Base-by-base conservation (phyloP, 2,329 filamentous ascomycete genomes). In the Salinomyces thailandicus region DNA sequence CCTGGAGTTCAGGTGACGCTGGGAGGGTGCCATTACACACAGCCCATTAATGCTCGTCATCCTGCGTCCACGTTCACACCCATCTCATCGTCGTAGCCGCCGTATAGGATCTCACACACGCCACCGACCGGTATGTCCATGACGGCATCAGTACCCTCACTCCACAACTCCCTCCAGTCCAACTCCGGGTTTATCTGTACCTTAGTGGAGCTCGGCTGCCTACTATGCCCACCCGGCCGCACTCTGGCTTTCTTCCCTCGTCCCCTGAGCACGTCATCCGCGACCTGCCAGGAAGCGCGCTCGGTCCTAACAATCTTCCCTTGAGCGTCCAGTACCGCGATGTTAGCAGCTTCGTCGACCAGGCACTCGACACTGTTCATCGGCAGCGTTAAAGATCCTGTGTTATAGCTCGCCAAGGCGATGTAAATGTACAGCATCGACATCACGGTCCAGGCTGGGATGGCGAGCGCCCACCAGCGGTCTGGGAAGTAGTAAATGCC, bases 401-500 rank as follows among this genome's bases (percentile, higher is more conserved):
- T 82, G 60, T 98, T 98, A 61, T 94, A 96, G 31, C 76, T 73
- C 31, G 87, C 86, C 22, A 98, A 74, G 27, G 91, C 91, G 7
- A 94, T 78, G 62, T 94, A 98, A 45, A 95, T 93, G 64, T 93
- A 98, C 17, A 91, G 72, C 20, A 96, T 69, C 31, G 79, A 64
- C 72, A 91, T 87, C 37, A 95, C 87, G 19, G 95, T 68, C 68
- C 86, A 96, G 5, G 83, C 80, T 0, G 91, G 91, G 11, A 95
- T 77, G 1, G 91, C 91, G 14, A 98, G 73, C 32, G 84, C 85
- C 91, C 91, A 98, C 91, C 91, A 98, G 32, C 91, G 77, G 60
- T 95, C 86, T 1, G 91, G 91, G 53, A 95, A 98, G 69, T 96
- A 96, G 64, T 86, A 80, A 39, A 98, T 93, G 14, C 91, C 89